These are phyloP conservation scores for Parathielavia hyrcaniae DNA, from an alignment of 495 filamentous ascomycete species.

Conservation along the genomic window DNA sequence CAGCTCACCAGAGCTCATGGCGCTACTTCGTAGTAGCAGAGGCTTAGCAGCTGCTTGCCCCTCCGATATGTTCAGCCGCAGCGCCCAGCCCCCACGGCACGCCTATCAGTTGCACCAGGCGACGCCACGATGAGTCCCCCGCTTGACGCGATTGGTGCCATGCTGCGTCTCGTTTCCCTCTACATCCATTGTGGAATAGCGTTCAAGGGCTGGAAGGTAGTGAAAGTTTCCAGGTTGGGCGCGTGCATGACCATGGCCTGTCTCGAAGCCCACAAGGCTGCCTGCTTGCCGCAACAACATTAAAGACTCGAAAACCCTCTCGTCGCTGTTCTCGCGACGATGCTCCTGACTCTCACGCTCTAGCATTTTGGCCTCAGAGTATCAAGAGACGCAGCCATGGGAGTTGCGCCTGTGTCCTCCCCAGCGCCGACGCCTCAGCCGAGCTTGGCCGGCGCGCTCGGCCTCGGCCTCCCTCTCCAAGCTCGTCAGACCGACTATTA, in stretches of 20 bases:
- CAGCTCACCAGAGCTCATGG: too few species aligned
- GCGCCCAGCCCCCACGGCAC: neutral
- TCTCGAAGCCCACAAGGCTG: too few species aligned
- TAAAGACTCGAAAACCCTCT: neutral
- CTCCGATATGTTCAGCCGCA: slow-evolving; percentile 1
- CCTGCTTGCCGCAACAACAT: too few species aligned
- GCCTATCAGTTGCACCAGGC: slow-evolving; percentile 1
- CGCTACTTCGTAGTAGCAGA: too few species aligned
- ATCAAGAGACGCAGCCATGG: slow-evolving; percentile 11
- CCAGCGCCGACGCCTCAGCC: slow-evolving; percentile 18
- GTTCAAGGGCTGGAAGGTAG: neutral
- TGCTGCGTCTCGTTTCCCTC: neutral
- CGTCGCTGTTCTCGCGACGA: neutral
- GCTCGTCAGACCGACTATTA: slow-evolving; percentile 15
- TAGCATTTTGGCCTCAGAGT: neutral
- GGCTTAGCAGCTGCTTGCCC: too few species aligned
- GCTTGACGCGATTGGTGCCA: neutral
- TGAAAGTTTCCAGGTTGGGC: too few species aligned
- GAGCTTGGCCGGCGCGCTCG: slow-evolving; percentile 9
- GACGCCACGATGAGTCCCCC: slow-evolving; percentile 1
- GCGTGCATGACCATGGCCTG: too few species aligned
- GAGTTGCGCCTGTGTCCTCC: slow-evolving; percentile 8
- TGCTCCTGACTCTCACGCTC: neutral
- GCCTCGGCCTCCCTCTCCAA: slow-evolving; percentile 6
- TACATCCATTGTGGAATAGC: neutral